Percentiles rank a stretch among this genome's conserved stretches.
These are phyloP conservation scores for Graphilbum fragrans DNA, from an alignment of 2,329 filamentous ascomycete species.

Conservation along the genomic window DNA sequence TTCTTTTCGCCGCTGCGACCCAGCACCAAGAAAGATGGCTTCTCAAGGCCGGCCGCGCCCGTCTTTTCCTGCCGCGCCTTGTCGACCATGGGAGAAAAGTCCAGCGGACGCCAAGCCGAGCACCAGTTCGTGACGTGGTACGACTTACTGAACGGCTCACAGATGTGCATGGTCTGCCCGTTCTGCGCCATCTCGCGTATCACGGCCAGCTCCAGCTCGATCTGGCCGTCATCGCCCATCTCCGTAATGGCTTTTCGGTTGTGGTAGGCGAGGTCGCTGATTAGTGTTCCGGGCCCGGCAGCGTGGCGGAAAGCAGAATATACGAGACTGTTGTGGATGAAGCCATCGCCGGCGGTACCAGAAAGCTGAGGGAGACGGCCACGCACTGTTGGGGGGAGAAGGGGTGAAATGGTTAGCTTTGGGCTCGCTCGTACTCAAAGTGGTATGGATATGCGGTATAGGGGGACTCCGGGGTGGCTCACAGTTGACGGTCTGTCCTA, in stretches of 20 bases:
- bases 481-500: slow-evolving; percentile 4
- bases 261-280: slow-evolving; percentile 3
- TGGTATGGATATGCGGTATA: no score
- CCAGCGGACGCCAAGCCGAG: slow-evolving; percentile 2
- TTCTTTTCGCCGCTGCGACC: no score
- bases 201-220: neutral
- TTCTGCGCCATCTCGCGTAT: slow-evolving; percentile 4
- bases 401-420: neutral
- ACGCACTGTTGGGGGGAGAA: neutral
- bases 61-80: no score
- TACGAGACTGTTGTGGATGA: slow-evolving; percentile 1
- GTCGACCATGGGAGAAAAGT: no score
- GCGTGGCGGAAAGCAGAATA: neutral
- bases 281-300: neutral
- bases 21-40: no score
- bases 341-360: neutral
- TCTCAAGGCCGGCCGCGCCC: no score
- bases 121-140: slow-evolving; percentile 2
- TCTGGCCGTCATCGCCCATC: neutral
- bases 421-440: no score
- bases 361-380: slow-evolving; percentile 2
- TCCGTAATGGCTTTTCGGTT: neutral
- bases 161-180: slow-evolving; percentile 2
- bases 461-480: no score
- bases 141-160: slow-evolving; percentile 3